Conservation (phyloP, 2,329 filamentous ascomycete genomes). For the Ophiostoma australiae region DNA sequence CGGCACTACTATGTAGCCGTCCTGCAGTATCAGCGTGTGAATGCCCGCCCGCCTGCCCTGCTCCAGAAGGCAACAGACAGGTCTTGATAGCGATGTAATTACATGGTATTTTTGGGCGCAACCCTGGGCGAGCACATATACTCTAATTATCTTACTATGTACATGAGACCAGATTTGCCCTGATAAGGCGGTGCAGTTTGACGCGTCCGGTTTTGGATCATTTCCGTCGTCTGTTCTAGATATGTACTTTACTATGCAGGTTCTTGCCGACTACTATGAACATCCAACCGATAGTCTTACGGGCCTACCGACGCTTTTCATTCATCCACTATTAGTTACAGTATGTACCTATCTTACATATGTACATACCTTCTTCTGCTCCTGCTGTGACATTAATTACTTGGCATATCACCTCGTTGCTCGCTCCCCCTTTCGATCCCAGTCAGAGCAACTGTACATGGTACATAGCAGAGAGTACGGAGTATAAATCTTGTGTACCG, state of each 20-base stretch:
- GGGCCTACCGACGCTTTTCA: too few relatives aligned
- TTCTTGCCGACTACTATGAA: neutral
- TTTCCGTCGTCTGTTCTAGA: conserved; percentile 4
- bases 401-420: neutral
- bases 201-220: neutral
- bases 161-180: neutral
- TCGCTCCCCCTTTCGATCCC: neutral
- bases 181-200: conserved; percentile 3
- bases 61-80: neutral
- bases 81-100: neutral
- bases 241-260: too few relatives aligned
- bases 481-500: neutral
- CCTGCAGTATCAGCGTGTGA: neutral
- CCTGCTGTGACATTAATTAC: neutral
- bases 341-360: neutral
- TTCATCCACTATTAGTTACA: neutral
- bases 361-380: neutral
- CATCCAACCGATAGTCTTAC: neutral
- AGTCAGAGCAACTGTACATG: neutral
- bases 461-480: neutral
- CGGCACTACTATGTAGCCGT: neutral
- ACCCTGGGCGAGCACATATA: too few relatives aligned
- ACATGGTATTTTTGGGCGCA: neutral
- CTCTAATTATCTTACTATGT: too few relatives aligned
- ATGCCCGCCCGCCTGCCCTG: neutral